These are phyloP conservation scores for Pilatotrama ljubarskyi DNA, from an alignment of 768 basidiomycete species.

Conservation along the genomic window DNA sequence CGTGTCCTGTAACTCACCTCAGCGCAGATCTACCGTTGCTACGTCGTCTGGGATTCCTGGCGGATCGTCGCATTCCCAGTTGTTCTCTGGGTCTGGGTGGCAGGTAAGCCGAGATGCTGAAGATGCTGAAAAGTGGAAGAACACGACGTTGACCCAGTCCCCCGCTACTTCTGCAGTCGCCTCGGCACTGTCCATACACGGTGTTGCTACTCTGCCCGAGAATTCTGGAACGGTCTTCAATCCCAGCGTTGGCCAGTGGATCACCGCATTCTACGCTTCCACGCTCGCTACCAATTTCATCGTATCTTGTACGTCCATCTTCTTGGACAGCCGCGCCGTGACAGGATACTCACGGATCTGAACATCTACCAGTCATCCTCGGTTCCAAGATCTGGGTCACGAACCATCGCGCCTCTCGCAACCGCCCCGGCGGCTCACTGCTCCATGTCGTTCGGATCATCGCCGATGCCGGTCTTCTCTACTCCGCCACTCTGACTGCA, in stretches of 20 bases:
- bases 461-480: slow-evolving; percentile 29
- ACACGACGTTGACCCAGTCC: too few species aligned
- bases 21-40: slow-evolving; percentile 31
- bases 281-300: slow-evolving; percentile 28
- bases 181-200: neutral
- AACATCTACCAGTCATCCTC: slow-evolving; percentile 20
- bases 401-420: slow-evolving; percentile 10
- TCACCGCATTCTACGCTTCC: slow-evolving; percentile 26
- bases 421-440: slow-evolving; percentile 14
- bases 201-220: slow-evolving; percentile 13
- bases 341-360: too few species aligned
- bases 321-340: neutral
- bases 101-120: too few species aligned
- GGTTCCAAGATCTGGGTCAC: slow-evolving; percentile 30
- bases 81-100: slow-evolving; percentile 14
- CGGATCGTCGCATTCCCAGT: slow-evolving; percentile 26
- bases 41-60: slow-evolving; percentile 29
- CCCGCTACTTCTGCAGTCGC: too few species aligned
- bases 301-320: slow-evolving; percentile 19
- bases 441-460: slow-evolving; percentile 26
- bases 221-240: slow-evolving; percentile 20
- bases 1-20: neutral
- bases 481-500: slow-evolving; percentile 28
- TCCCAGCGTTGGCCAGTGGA: slow-evolving; percentile 24
- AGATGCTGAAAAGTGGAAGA: too few species aligned